These are phyloP conservation scores for Trifolium dubium DNA, from an alignment of 306 rosid genomes.

Conservation along the genomic window DNA sequence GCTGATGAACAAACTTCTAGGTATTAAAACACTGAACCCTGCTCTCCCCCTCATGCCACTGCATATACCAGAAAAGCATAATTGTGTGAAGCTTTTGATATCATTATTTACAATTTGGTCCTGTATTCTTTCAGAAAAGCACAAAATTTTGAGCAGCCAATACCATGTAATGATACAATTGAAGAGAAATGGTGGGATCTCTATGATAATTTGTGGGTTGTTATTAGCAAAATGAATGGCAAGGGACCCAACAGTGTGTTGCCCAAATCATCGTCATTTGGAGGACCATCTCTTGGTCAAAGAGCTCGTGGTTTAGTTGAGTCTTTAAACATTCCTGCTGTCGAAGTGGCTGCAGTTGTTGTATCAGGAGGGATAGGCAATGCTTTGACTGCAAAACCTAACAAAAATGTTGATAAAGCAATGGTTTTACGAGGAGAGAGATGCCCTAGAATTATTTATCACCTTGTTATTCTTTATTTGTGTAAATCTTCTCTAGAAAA, in stretches of 20 bases:
- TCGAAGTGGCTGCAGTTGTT: slow-evolving; percentile 99
- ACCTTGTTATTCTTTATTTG: slow-evolving; percentile 82
- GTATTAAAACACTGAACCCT: slow-evolving; percentile 50
- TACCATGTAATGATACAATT: slow-evolving; percentile 50
- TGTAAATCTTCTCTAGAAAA: slow-evolving; percentile 90
- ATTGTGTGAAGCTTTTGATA: slow-evolving; percentile 19
- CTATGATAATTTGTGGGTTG: slow-evolving; percentile 79
- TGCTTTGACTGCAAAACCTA: slow-evolving; percentile 87
- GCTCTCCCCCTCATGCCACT: not conserved
- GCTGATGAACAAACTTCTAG: slow-evolving; percentile 60
- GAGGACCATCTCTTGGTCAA: slow-evolving; percentile 86
- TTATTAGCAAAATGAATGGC: slow-evolving; percentile 81
- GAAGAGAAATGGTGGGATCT: slow-evolving; percentile 90
- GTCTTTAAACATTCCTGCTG: slow-evolving; percentile 98
- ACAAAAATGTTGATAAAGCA: slow-evolving; percentile 87
- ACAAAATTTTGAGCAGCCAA: slow-evolving; percentile 54
- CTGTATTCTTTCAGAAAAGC: slow-evolving; percentile 52
- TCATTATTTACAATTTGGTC: slow-evolving; percentile 41
- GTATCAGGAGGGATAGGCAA: slow-evolving; percentile 94
- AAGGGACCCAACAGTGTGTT: slow-evolving; percentile 74
- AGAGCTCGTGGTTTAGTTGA: slow-evolving; percentile 98
- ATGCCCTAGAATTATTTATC: slow-evolving; percentile 87
- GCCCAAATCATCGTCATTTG: slow-evolving; percentile 67
- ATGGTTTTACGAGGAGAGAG: slow-evolving; percentile 93
- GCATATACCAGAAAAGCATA: not conserved